These are phyloP conservation scores for Teratosphaeria pseudoeucalypti DNA, from an alignment of 2,329 filamentous ascomycete genomes.

Conservation along the genomic window DNA sequence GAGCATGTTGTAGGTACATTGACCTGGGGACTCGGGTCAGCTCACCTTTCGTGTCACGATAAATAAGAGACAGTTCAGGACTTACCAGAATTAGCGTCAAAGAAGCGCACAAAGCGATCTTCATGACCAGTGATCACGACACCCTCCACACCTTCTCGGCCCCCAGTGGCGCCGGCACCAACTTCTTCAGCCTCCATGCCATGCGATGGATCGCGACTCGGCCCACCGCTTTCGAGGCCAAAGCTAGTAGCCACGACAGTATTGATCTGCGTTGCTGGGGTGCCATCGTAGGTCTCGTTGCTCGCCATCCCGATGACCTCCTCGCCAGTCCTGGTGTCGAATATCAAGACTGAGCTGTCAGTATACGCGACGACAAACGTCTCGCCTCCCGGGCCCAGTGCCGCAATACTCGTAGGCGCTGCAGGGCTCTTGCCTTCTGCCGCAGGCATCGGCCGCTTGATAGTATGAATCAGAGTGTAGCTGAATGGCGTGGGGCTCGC, in stretches of 20 bases:
- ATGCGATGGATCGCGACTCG: slow-evolving; percentile 50
- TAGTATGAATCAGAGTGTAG: slow-evolving; percentile 79
- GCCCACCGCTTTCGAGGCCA: slow-evolving; percentile 55
- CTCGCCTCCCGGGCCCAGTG: slow-evolving; percentile 70
- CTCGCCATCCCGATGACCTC: slow-evolving; percentile 89
- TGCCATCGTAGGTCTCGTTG: slow-evolving; percentile 85
- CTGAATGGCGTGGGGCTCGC: slow-evolving; percentile 80
- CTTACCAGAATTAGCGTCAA: slow-evolving; percentile 97
- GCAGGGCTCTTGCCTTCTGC: not conserved
- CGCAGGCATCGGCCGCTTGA: slow-evolving; percentile 52
- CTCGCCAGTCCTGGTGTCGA: slow-evolving; percentile 84
- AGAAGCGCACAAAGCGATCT: slow-evolving; percentile 91
- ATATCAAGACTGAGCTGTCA: slow-evolving; percentile 82
- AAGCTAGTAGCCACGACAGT: slow-evolving; percentile 71
- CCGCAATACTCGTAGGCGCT: slow-evolving; percentile 76
- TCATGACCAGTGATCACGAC: slow-evolving; percentile 95
- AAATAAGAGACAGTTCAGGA: slow-evolving; percentile 14
- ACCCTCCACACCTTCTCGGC: slow-evolving; percentile 66
- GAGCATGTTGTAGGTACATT: slow-evolving; percentile 99
- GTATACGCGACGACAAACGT: slow-evolving; percentile 89
- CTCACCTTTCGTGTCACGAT: not conserved
- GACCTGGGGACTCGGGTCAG: slow-evolving; percentile 48
- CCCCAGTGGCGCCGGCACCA: slow-evolving; percentile 73
- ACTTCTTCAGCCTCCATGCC: slow-evolving; percentile 62
- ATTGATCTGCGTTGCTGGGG: slow-evolving; percentile 73